Evolutionary conservation across 1,284 basidiomycete genomes (phyloP).

Genomic region (Tetrapyrgos nigripes): DNA sequence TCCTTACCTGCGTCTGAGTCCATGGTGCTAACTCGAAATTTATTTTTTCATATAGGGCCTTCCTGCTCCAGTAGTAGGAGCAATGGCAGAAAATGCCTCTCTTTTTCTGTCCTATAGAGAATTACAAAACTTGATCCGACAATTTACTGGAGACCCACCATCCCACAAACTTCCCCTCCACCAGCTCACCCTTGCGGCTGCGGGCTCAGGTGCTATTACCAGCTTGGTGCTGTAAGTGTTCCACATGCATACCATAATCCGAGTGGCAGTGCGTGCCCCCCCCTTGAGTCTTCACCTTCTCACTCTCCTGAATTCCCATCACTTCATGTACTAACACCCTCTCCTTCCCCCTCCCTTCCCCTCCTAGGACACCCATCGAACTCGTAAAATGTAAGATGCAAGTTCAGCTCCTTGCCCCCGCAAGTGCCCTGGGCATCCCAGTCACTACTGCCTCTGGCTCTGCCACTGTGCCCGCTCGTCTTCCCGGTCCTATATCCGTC

Average conservation of each 20-base stretch:
- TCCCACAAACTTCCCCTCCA: constrained; percentile 57
- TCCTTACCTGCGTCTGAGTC: constrained; percentile 2
- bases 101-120: constrained; percentile 91
- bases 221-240: constrained; percentile 83
- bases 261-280: no score
- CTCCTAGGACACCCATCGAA: constrained; percentile 53
- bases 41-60: constrained; percentile 71
- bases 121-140: constrained; percentile 73
- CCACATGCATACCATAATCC: neutral
- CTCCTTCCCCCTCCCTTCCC: neutral
- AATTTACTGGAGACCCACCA: constrained; percentile 31
- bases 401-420: constrained; percentile 86
- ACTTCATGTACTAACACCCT: no score
- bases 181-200: constrained; percentile 83
- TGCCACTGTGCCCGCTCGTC: no score
- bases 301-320: no score
- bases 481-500: constrained; percentile 24
- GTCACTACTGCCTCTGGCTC: constrained; percentile 14
- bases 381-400: constrained; percentile 97
- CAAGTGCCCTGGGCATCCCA: no score
- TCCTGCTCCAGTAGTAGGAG: constrained; percentile 90
- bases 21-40: constrained; percentile 10
- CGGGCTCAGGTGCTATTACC: constrained; percentile 86
- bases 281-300: no score
- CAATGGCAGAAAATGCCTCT: constrained; percentile 92